A percentile compares a stretch with the other conserved stretches of the same genome.
These are phyloP conservation scores for Pseudogymnoascus verrucosus DNA, from an alignment of 2,329 filamentous ascomycete genomes.

Conservation along the genomic window DNA sequence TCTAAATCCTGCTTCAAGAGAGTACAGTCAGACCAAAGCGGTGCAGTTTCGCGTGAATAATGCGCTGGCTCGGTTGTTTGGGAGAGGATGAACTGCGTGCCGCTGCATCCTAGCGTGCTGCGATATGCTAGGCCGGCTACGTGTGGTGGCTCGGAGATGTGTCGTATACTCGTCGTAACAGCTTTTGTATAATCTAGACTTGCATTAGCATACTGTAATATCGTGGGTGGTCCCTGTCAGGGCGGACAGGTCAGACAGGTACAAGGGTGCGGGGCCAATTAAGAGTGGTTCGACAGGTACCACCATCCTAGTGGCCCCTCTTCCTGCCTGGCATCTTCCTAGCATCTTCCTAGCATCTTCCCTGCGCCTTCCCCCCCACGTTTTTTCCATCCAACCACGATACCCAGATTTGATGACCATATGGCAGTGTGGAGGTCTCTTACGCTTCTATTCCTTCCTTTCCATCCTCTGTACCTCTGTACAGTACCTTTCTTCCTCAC, in stretches of 20 bases:
- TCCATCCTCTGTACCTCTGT: background rate
- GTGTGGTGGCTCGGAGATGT: background rate
- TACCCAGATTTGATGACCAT: background rate
- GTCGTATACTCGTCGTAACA: background rate
- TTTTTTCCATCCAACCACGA: conserved; percentile 5
- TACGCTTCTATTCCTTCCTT: background rate
- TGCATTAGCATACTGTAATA: conserved; percentile 7
- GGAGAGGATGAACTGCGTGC: background rate
- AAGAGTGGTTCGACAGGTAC: conserved; percentile 1
- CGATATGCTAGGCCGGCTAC: background rate
- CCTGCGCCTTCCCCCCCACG: background rate
- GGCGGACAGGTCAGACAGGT: background rate
- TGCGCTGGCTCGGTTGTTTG: background rate
- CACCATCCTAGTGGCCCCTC: background rate
- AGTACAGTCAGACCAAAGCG: background rate
- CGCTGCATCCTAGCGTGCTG: background rate
- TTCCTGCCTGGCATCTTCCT: background rate
- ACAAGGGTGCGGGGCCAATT: conserved; percentile 3
- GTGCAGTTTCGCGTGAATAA: background rate
- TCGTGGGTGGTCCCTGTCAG: conserved; percentile 1
- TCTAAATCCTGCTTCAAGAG: background rate
- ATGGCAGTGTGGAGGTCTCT: background rate
- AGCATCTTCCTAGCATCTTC: background rate
- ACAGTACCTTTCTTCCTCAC: background rate
- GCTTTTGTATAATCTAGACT: background rate